Evolutionary conservation across 768 basidiomycete genomes (phyloP).

Genomic region (Leccinum obscurum): DNA sequence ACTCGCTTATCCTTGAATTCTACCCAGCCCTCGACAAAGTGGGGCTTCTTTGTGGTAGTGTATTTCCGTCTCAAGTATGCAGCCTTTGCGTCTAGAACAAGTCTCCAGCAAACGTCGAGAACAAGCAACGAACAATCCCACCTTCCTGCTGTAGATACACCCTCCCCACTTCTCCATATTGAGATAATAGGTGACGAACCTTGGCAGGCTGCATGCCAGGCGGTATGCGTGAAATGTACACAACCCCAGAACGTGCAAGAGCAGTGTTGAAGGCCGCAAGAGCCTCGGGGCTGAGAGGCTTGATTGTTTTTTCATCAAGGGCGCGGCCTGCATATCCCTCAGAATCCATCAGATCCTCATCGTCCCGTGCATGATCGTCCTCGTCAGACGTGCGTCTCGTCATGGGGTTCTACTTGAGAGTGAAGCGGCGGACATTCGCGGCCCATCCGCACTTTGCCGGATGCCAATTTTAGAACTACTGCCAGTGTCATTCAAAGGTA

Average conservation of each 20-base stretch:
- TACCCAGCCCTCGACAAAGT: conserved; percentile 97
- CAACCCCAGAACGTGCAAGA: conserved; percentile 76
- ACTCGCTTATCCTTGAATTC: conserved; percentile 95
- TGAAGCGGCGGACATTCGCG: too few species aligned
- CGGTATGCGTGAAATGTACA: conserved; percentile 95
- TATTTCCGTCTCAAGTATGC: conserved; percentile 81
- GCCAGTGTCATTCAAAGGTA: not conserved
- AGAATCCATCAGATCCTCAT: conserved; percentile 43
- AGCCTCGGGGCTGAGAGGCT: conserved; percentile 74
- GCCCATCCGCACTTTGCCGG: not conserved
- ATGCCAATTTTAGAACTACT: conserved; percentile 9
- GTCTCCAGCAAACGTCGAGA: not conserved
- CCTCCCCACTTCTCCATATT: conserved; percentile 86
- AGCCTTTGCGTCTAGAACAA: conserved; percentile 70
- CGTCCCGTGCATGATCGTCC: conserved; percentile 30
- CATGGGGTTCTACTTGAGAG: too few species aligned
- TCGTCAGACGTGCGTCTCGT: too few species aligned
- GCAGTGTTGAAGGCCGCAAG: conserved; percentile 72
- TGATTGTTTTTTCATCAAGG: conserved; percentile 49
- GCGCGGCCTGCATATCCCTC: conserved; percentile 57
- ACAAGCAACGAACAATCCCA: conserved; percentile 31
- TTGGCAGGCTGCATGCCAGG: conserved; percentile 98
- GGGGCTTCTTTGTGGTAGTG: conserved; percentile 80
- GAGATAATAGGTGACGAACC: conserved; percentile 89
- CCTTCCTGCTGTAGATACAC: conserved; percentile 95